Percentiles rank a stretch among this genome's conserved stretches.
phyloP scores from a whole-genome alignment of 164 flowering plant genomes.

The Hamamelis virginiana region DNA sequence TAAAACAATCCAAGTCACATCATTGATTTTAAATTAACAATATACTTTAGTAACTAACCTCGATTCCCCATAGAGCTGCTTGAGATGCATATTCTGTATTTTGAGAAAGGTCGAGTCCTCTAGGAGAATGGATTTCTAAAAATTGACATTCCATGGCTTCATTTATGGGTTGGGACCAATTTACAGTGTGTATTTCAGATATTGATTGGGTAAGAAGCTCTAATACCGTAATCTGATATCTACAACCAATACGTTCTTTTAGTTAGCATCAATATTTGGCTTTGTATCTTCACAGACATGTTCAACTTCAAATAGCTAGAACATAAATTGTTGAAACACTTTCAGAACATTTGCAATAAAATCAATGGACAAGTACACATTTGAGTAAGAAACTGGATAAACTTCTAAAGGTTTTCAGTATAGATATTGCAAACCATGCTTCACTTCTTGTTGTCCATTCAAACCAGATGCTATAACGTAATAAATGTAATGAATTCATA shows the following conservation, averaged over 20 bases:
- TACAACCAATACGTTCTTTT: slow-evolving; percentile 28
- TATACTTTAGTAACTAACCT: slow-evolving; percentile 50
- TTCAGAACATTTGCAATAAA: not conserved
- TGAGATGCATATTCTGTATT: slow-evolving; percentile 83
- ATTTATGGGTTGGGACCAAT: slow-evolving; percentile 35
- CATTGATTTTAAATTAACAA: slow-evolving; percentile 1
- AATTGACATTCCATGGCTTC: slow-evolving; percentile 44
- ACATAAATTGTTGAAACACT: not conserved
- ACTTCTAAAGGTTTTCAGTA: not conserved
- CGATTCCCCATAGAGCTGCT: slow-evolving; percentile 97
- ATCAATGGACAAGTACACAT: not conserved
- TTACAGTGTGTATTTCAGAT: slow-evolving; percentile 34
- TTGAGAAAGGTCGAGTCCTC: slow-evolving; percentile 71
- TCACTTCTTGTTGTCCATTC: too few relatives aligned
- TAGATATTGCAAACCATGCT: too few relatives aligned
- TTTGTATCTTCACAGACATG: not conserved
- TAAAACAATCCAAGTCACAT: slow-evolving; percentile 6
- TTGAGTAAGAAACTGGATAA: not conserved
- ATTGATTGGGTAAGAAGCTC: slow-evolving; percentile 67
- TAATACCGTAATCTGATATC: slow-evolving; percentile 76
- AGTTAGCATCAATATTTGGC: not conserved
- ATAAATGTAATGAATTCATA: too few relatives aligned
- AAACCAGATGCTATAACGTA: too few relatives aligned
- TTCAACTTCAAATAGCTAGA: not conserved
- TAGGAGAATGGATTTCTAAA: slow-evolving; percentile 74